Conservation (phyloP, 495 filamentous ascomycete species). For the Articulospora tetracladia region DNA sequence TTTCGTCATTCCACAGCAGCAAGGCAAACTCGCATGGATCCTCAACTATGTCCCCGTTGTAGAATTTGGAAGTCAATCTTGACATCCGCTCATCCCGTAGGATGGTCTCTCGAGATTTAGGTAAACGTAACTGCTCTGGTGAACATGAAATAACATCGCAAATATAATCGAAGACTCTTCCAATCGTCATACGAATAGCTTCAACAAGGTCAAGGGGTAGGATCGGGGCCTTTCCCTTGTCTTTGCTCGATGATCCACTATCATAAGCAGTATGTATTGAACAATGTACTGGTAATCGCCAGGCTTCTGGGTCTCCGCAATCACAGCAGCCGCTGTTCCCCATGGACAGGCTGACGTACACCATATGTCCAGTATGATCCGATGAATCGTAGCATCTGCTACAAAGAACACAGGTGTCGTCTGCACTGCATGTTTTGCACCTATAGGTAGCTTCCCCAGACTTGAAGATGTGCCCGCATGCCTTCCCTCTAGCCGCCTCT, state of each 20-base stretch:
- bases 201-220: slow-evolving; percentile 71
- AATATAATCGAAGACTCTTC: slow-evolving; percentile 83
- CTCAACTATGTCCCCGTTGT: slow-evolving; percentile 32
- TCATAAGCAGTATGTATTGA: slow-evolving; percentile 78
- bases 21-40: slow-evolving; percentile 73
- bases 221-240: slow-evolving; percentile 54
- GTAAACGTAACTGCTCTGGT: slow-evolving; percentile 85
- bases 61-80: slow-evolving; percentile 69
- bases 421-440: slow-evolving; percentile 86
- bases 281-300: slow-evolving; percentile 83
- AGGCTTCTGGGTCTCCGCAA: slow-evolving; percentile 92
- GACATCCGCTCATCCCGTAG: slow-evolving; percentile 77
- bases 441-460: slow-evolving; percentile 87
- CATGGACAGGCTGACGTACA: slow-evolving; percentile 76
- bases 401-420: slow-evolving; percentile 84
- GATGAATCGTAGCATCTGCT: slow-evolving; percentile 91
- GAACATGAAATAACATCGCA: slow-evolving; percentile 98
- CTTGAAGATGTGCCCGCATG: slow-evolving; percentile 97
- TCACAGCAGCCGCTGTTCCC: slow-evolving; percentile 97
- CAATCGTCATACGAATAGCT: slow-evolving; percentile 78
- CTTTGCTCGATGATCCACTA: slow-evolving; percentile 47
- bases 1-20: slow-evolving; percentile 98
- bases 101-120: slow-evolving; percentile 77
- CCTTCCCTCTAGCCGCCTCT: slow-evolving; percentile 83
- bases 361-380: slow-evolving; percentile 90